Conservation (phyloP, 768 basidiomycete genomes). For the Tricholoma sp. region DNA sequence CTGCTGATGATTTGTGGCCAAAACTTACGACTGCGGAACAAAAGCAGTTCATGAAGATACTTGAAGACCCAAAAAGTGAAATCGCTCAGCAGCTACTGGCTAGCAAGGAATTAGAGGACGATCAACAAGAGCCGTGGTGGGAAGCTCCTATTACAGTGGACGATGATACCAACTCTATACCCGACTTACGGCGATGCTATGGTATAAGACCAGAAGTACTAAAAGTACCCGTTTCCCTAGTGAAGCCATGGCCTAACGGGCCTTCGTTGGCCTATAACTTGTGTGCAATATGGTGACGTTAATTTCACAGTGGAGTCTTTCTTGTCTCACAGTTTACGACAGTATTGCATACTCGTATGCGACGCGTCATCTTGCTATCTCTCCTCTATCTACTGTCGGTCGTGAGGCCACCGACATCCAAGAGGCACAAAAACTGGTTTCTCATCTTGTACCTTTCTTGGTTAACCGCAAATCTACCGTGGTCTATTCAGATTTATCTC, state of each 20-base stretch:
- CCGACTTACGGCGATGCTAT: slow-evolving; percentile 15
- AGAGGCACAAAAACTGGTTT: slow-evolving; percentile 44
- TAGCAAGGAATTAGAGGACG: slow-evolving; percentile 47
- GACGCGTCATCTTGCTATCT: slow-evolving; percentile 56
- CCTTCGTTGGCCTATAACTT: slow-evolving; percentile 64
- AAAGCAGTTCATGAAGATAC: slow-evolving; percentile 50
- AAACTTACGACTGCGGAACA: slow-evolving; percentile 58
- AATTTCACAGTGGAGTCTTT: not conserved
- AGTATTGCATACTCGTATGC: slow-evolving; percentile 69
- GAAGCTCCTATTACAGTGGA: slow-evolving; percentile 24
- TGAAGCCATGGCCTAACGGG: slow-evolving; percentile 31
- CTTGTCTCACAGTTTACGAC: slow-evolving; percentile 2
- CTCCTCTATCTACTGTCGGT: slow-evolving; percentile 45
- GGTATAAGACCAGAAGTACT: slow-evolving; percentile 41
- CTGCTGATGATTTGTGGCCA: slow-evolving; percentile 56
- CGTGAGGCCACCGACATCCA: slow-evolving; percentile 36
- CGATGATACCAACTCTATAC: slow-evolving; percentile 4
- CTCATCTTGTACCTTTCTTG: slow-evolving; percentile 60
- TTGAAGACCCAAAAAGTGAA: slow-evolving; percentile 60
- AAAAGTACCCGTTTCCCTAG: slow-evolving; percentile 38
- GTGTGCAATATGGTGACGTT: slow-evolving; percentile 52
- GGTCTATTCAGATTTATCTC: slow-evolving; percentile 44
- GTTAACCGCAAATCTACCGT: slow-evolving; percentile 52
- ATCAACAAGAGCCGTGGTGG: slow-evolving; percentile 74
- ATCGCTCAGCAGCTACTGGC: slow-evolving; percentile 56